Evolutionary conservation across 108 stramenopile genomes (phyloP).

Genomic region (Nitzschia sp.): DNA sequence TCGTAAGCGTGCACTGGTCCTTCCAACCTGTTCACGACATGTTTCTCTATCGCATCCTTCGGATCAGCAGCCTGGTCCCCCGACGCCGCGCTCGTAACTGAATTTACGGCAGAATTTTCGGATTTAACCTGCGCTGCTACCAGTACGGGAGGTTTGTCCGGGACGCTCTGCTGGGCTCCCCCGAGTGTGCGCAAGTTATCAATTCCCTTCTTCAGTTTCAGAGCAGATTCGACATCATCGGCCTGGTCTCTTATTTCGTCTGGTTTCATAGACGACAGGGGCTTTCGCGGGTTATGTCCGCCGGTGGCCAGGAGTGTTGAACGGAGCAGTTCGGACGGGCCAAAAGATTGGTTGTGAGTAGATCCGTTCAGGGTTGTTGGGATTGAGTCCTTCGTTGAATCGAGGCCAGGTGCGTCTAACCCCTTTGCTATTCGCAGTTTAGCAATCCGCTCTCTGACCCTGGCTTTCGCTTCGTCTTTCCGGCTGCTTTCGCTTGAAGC

Average conservation of each 20-base stretch:
- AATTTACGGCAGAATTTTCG: no score
- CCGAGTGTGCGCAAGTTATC: constrained; percentile 11
- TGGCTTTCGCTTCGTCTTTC: not conserved
- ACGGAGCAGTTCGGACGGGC: not conserved
- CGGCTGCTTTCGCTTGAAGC: no score
- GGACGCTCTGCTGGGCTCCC: not conserved
- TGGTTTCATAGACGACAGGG: constrained; percentile 12
- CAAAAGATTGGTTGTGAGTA: not conserved
- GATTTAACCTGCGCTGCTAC: not conserved
- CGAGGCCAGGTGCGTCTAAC: not conserved
- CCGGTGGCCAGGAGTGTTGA: not conserved
- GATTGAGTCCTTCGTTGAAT: not conserved
- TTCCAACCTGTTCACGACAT: not conserved
- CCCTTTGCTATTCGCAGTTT: constrained; percentile 1
- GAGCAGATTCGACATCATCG: constrained; percentile 3
- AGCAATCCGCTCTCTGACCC: constrained; percentile 10
- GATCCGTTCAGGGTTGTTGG: not conserved
- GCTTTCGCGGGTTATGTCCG: not conserved
- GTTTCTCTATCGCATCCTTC: not conserved
- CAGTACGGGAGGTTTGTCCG: not conserved
- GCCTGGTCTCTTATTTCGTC: constrained; percentile 6
- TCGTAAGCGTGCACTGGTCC: no score
- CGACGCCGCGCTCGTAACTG: no score
- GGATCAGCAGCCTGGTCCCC: not conserved
- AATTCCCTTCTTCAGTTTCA: constrained; percentile 21